Base-by-base conservation (phyloP, 768 basidiomycete species). In the Leccinum disarticulatum region DNA sequence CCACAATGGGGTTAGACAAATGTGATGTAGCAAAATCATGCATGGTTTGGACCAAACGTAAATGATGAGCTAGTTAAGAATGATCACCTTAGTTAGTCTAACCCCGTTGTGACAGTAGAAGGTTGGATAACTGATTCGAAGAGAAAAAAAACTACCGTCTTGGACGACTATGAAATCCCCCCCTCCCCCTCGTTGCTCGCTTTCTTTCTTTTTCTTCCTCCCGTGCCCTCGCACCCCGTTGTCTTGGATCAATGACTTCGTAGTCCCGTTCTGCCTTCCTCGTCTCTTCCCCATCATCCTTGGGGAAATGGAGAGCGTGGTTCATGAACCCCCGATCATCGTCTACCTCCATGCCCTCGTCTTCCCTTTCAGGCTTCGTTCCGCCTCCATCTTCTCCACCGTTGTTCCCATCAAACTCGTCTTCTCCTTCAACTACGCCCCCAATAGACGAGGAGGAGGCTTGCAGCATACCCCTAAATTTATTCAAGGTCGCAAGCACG, bases 171-270 rank as follows among this genome's bases (percentile, higher is more conserved):
- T 41, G 38, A 41, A 14, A 54, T 22, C 70, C 68, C 25, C 66
- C 62, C 56, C 58, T 72, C 17, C 62, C 68, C 50, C 61, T 72
- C 11, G 64, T 59, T 2, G 70, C 74, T 13, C 73, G 71, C 55
- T 86, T 90, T 66, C 86, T 77, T 60, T 90, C 88, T 64, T 79
- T 78, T 65, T 91, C 91, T 68, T 94, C 92, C 66, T 93, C 88
- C 66, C 80, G 84, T 27, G 92, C 92, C 52, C 83, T 76, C 25
- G 88, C 90, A 48, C 87, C 81, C 57, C 92, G 75, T 52, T 83
- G 81, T 59, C 92, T 76, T 0, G 92, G 91, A 69, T 94, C 92
- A 69, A 94, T 94, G 28, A 94, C 91, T 74, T 94, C 91, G 67
- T 93, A 93, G 58, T 94, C 92, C 55, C 90, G 75, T 70, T 92